A percentile compares a stretch with the other conserved stretches of the same genome.
Conservation (phyloP, 164 flowering plant species). For the Magnolia kwangsiensis region DNA sequence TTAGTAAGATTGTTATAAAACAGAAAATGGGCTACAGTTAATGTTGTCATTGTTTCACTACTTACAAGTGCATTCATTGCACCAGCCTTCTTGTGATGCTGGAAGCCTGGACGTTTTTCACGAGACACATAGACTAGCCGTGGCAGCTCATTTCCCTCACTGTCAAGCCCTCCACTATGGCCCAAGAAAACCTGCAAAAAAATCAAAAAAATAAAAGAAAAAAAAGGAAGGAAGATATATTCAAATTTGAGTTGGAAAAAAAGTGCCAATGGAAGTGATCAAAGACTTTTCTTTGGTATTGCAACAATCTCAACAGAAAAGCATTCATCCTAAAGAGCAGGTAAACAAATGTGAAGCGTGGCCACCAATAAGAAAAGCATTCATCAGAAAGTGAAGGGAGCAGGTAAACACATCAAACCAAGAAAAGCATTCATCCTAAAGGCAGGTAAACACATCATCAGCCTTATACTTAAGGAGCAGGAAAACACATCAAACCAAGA, state of each 20-base stretch:
- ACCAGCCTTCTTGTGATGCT: slow-evolving; percentile 63
- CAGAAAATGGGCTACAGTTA: background rate
- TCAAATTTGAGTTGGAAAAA: background rate
- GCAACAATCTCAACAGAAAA: background rate
- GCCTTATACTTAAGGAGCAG: background rate
- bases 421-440: too few relatives aligned
- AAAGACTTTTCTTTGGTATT: background rate
- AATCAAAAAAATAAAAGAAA: background rate
- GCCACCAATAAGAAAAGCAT: too few relatives aligned
- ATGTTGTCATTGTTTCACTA: background rate
- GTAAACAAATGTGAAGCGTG: too few relatives aligned
- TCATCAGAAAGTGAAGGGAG: too few relatives aligned
- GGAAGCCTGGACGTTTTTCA: slow-evolving; percentile 57
- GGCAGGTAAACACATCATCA: too few relatives aligned
- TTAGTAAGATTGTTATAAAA: background rate
- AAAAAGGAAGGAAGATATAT: background rate
- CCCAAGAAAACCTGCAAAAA: slow-evolving; percentile 47
- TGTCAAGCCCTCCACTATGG: slow-evolving; percentile 42
- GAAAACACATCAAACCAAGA: background rate
- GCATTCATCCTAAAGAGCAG: too few relatives aligned
- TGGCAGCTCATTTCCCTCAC: slow-evolving; percentile 47
- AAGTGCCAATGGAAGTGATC: background rate
- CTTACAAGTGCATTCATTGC: slow-evolving; percentile 71
- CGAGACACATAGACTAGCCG: slow-evolving; percentile 56
- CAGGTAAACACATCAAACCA: too few relatives aligned